Base-by-base conservation (phyloP, 2,329 filamentous ascomycete genomes). In the Penicillium sp. region DNA sequence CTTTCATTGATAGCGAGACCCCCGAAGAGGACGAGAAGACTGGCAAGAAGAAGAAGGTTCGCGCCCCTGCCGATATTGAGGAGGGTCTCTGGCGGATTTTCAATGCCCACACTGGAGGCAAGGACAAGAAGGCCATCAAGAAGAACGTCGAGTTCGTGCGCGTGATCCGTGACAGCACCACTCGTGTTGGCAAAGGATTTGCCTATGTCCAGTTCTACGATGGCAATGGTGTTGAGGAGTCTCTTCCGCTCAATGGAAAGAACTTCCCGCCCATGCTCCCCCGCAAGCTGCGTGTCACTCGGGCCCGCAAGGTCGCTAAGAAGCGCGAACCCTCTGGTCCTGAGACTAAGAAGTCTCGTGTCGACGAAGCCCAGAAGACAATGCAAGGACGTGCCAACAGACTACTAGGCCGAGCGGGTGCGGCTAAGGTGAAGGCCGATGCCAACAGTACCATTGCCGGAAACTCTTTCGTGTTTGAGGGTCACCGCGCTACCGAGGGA, bases 191-290 rank as follows among this genome's bases (percentile, higher is more conserved):
- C 68, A 99, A 99, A 73, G 94, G 94, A 5, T 91, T 99, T 70
- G 95, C 95, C 60, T 99, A 99, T 69, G 93, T 99, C 16, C 94
- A 99, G 71, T 99, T 99, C 76, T 85, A 88, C 80, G 91, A 97
- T 68, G 85, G 82, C 61, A 97, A 95, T 68, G 82, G 88, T 44
- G 93, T 99, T 45, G 94, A 99, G 75, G 84, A 89, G n/a, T 94
- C 94, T 2, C 82, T 99, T 13, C 83, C 95, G 39, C 85, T 93
- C 60, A 84, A 97, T 72, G 92, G 87, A 60, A 96, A 97, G 80
- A 94, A 90, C 68, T 97, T 92, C 70, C 92, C 93, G 16, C 93
- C 93, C 19, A 87, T 97, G 84, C 85, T 97, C n/a, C 93, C 93
- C 10, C 87, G 94, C 45, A 84, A 87, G 64, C 81, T 99, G 34